Evolutionary conservation across 2,329 filamentous ascomycete genomes (phyloP).

Genomic region (Incumbomyces lentus): DNA sequence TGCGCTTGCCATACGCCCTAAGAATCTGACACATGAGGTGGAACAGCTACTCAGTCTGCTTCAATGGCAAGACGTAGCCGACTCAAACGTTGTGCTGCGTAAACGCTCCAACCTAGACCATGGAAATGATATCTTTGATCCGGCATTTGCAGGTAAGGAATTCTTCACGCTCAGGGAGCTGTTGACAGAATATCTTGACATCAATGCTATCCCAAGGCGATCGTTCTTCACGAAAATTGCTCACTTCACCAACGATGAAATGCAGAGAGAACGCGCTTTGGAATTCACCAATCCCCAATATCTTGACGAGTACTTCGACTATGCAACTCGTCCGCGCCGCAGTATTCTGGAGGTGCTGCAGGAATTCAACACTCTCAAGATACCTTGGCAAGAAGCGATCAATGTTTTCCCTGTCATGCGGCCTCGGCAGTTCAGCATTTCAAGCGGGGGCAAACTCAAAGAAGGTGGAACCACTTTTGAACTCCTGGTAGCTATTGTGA

Average conservation of each 20-base stretch:
- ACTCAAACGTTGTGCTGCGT: conserved; percentile 44
- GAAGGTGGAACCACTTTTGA: conserved; percentile 46
- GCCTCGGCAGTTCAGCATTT: conserved; percentile 90
- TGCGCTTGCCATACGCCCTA: conserved; percentile 70
- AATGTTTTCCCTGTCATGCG: conserved; percentile 70
- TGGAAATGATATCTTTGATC: not conserved
- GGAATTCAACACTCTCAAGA: conserved; percentile 74
- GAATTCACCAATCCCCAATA: conserved; percentile 74
- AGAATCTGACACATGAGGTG: conserved; percentile 78
- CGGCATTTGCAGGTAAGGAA: conserved; percentile 27
- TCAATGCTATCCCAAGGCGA: conserved; percentile 78
- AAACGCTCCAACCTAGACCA: conserved; percentile 1
- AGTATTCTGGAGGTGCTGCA: conserved; percentile 87
- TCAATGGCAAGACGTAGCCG: conserved; percentile 65
- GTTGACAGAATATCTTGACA: conserved; percentile 73
- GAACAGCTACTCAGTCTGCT: conserved; percentile 66
- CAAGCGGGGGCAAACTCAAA: conserved; percentile 54
- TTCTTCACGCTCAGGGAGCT: conserved; percentile 60
- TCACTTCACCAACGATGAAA: conserved; percentile 59
- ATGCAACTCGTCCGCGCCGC: conserved; percentile 78
- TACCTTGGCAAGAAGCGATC: conserved; percentile 64
- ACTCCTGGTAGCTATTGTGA: conserved; percentile 75
- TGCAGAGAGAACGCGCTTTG: conserved; percentile 68
- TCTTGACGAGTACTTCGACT: conserved; percentile 90
- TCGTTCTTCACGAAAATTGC: conserved; percentile 73